Percentiles rank a stretch among this genome's conserved stretches.
Evolutionary conservation across 2,329 filamentous ascomycete species (phyloP).

Genomic region (Penicillium sp.): DNA sequence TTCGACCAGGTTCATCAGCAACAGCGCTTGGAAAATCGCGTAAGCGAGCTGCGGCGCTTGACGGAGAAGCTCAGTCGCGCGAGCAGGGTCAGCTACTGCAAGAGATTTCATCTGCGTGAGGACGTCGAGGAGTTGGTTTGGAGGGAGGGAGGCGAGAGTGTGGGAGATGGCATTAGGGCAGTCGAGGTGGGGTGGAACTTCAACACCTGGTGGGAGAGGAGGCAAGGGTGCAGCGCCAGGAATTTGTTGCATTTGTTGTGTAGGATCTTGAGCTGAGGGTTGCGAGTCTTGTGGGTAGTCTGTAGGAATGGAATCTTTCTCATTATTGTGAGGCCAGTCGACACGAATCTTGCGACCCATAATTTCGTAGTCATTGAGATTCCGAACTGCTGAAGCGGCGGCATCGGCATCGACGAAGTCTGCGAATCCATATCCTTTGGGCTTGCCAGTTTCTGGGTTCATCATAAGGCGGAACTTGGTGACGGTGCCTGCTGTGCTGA

Average conservation of each 20-base stretch:
- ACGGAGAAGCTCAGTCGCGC: slow-evolving; percentile 80
- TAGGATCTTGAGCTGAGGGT: slow-evolving; percentile 36
- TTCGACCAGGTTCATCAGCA: slow-evolving; percentile 90
- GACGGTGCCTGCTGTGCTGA: slow-evolving; percentile 85
- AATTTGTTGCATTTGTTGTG: slow-evolving; percentile 35
- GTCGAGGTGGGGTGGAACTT: slow-evolving; percentile 77
- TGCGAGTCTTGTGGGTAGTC: slow-evolving; percentile 49
- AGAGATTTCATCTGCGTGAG: slow-evolving; percentile 92
- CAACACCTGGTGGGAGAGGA: slow-evolving; percentile 78
- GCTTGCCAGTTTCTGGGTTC: slow-evolving; percentile 89
- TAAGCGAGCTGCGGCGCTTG: slow-evolving; percentile 92
- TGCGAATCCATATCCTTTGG: slow-evolving; percentile 95
- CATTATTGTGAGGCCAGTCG: slow-evolving; percentile 92
- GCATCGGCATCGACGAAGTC: slow-evolving; percentile 92
- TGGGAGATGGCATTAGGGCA: slow-evolving; percentile 89
- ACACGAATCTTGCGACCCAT: slow-evolving; percentile 93
- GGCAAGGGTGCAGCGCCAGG: slow-evolving; percentile 62
- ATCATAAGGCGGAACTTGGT: slow-evolving; percentile 91
- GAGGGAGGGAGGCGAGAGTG: slow-evolving; percentile 81
- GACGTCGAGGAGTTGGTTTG: slow-evolving; percentile 87
- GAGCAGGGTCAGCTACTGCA: slow-evolving; percentile 75
- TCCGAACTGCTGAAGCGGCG: slow-evolving; percentile 89
- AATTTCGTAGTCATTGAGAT: slow-evolving; percentile 91
- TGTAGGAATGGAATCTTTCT: slow-evolving; percentile 62
- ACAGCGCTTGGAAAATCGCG: slow-evolving; percentile 89